phyloP scores from a whole-genome alignment of 23 red algal genomes.

The Pyropia yezoensis region DNA sequence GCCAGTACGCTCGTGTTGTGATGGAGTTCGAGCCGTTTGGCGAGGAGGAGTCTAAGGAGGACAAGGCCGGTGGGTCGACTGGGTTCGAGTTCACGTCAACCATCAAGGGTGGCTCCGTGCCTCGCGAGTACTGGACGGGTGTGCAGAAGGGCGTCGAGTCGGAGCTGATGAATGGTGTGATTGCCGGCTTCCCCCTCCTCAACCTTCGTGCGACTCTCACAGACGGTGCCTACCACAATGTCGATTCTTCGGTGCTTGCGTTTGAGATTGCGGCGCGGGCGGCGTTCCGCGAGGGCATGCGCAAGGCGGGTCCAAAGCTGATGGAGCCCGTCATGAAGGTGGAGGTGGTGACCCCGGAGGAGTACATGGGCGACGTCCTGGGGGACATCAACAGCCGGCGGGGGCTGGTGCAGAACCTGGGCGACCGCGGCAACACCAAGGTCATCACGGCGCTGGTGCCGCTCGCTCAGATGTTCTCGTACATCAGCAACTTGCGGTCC shows the following conservation, averaged over 20 bases:
- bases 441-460: conserved; percentile 81
- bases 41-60: conserved; percentile 3
- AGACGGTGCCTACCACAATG: conserved; percentile 96
- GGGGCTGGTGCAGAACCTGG: conserved; percentile 67
- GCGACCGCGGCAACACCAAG: conserved; percentile 80
- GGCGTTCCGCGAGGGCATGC: conserved; percentile 82
- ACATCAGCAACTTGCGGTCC: conserved; percentile 77
- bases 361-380: conserved; percentile 81
- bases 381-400: conserved; percentile 93
- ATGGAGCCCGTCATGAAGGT: conserved; percentile 99
- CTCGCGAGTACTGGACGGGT: conserved; percentile 92
- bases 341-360: conserved; percentile 90
- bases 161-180: conserved; percentile 77
- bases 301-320: conserved; percentile 66
- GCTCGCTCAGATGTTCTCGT: conserved; percentile 90
- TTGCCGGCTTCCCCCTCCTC: conserved; percentile 88
- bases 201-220: conserved; percentile 64
- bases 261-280: conserved; percentile 95
- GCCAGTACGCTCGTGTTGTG: conserved; percentile 93
- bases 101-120: conserved; percentile 96
- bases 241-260: conserved; percentile 97
- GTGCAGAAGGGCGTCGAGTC: conserved; percentile 74
- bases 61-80: conserved; percentile 2
- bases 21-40: conserved; percentile 83
- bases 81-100: conserved; percentile 88